Evolutionary conservation across 2,329 filamentous ascomycete species (phyloP).

Genomic region (Fusarium albidum): DNA sequence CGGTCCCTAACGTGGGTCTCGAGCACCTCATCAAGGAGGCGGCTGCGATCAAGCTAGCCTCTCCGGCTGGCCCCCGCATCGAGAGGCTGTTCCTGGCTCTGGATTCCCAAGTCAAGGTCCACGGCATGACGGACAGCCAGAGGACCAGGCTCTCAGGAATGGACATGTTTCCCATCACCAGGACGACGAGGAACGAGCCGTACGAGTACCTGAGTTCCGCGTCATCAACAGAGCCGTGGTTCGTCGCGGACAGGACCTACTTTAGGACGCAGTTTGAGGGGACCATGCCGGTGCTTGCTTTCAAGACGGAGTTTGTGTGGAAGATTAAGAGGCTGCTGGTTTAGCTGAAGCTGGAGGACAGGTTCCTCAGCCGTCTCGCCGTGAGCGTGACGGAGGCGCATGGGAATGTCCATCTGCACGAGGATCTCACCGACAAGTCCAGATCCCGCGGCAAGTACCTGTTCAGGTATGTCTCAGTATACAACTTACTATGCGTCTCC

Average conservation of each 20-base stretch:
- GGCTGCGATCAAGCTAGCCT: neutral
- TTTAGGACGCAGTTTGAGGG: constrained; percentile 1
- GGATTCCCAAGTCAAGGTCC: neutral
- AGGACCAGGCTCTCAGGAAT: neutral
- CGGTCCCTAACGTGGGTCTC: neutral
- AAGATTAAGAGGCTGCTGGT: constrained; percentile 2
- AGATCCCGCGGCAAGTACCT: constrained; percentile 2
- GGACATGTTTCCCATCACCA: constrained; percentile 4
- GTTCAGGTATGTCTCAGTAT: constrained; percentile 1
- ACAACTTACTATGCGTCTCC: neutral
- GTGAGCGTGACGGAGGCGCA: constrained; percentile 2
- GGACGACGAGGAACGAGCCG: neutral
- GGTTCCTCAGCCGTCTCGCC: constrained; percentile 1
- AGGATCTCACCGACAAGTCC: constrained; percentile 4
- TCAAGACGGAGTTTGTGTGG: neutral
- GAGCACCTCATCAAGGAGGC: constrained; percentile 10
- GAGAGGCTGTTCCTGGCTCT: neutral
- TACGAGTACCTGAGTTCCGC: constrained; percentile 5
- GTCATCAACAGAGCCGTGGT: neutral
- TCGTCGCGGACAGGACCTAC: constrained; percentile 3
- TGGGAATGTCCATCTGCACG: neutral
- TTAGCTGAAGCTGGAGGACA: neutral
- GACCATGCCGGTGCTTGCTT: neutral
- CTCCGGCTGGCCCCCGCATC: neutral
- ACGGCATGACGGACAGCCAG: neutral